These are phyloP conservation scores for Triticum timopheevii DNA, from an alignment of 176 grass and related monocot genomes.

Conservation along the genomic window DNA sequence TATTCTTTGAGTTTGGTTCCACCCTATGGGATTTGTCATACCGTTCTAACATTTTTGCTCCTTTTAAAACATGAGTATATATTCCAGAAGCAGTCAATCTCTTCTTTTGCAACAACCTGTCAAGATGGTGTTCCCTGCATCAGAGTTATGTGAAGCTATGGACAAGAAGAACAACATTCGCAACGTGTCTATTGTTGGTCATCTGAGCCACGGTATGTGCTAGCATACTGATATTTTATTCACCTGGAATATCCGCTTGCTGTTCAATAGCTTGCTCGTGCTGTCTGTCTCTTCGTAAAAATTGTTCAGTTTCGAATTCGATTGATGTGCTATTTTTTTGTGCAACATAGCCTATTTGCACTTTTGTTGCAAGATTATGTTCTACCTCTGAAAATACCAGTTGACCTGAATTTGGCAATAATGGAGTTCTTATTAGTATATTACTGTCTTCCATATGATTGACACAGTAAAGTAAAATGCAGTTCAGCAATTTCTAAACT, in stretches of 20 bases:
- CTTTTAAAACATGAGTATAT: background rate
- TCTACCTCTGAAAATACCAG: background rate
- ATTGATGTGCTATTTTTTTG: background rate
- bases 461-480: background rate
- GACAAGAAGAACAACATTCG: conserved; percentile 80
- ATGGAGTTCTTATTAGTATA: background rate
- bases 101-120: background rate
- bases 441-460: background rate
- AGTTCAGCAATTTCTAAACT: background rate
- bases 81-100: background rate
- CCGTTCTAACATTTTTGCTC: background rate
- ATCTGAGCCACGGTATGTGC: conserved; percentile 71
- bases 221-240: background rate
- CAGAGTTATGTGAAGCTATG: conserved; percentile 46
- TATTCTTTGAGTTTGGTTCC: background rate
- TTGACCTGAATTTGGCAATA: background rate
- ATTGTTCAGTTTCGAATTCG: background rate
- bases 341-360: background rate
- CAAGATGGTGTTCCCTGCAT: conserved; percentile 78
- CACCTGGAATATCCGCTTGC: background rate
- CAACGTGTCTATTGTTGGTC: conserved; percentile 86
- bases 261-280: background rate
- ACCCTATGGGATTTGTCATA: background rate
- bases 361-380: background rate
- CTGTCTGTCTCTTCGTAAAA: no score